phyloP scores from a whole-genome alignment of 768 basidiomycete genomes.

The Lentinula edodes region DNA sequence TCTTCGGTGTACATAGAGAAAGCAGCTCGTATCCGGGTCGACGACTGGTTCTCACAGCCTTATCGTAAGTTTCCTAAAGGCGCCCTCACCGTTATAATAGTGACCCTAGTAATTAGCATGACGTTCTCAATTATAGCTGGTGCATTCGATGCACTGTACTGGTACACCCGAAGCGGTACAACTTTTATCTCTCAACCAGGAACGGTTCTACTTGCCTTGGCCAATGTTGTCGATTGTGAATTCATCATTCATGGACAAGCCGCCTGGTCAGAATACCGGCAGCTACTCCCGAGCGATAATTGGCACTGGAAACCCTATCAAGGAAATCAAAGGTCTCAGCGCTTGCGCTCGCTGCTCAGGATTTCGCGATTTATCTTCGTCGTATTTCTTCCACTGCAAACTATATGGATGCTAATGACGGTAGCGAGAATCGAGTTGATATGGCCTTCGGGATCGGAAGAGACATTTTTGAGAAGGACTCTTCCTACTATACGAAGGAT shows the following conservation, averaged over 20 bases:
- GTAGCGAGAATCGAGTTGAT: not conserved
- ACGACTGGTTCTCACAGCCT: not conserved
- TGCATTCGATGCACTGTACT: constrained; percentile 1
- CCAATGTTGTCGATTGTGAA: not conserved
- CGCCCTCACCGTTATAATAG: not conserved
- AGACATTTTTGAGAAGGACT: not conserved
- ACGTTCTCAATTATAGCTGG: not conserved
- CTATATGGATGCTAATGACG: not conserved
- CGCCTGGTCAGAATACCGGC: not conserved
- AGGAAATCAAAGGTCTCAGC: not conserved
- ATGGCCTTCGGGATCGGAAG: too few relatives aligned
- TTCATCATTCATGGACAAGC: not conserved
- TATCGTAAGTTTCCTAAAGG: not conserved
- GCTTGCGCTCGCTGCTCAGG: not conserved
- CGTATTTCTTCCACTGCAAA: not conserved
- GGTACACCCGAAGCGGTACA: constrained; percentile 2
- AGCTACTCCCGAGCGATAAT: not conserved
- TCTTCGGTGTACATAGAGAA: not conserved
- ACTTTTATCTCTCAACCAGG: not conserved
- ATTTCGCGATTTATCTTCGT: not conserved
- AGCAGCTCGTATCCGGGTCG: constrained; percentile 1
- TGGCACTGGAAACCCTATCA: too few relatives aligned
- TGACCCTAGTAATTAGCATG: not conserved
- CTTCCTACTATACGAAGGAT: not conserved
- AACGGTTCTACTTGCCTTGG: constrained; percentile 1